Conservation (phyloP, 768 basidiomycete genomes). For the Coprinopsis sp. region DNA sequence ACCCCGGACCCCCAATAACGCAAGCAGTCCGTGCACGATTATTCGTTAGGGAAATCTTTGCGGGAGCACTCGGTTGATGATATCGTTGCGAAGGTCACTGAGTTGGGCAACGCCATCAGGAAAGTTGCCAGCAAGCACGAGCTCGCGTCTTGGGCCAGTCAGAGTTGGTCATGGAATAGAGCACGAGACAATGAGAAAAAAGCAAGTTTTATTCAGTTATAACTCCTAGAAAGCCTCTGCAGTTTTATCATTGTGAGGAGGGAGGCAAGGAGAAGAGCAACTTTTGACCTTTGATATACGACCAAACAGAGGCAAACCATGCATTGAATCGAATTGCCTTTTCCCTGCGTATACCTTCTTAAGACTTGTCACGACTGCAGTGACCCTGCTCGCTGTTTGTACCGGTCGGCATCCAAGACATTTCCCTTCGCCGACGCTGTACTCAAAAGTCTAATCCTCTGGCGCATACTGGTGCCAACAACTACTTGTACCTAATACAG, state of each 20-base stretch:
- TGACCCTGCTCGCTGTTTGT: neutral
- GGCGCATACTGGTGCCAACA: neutral
- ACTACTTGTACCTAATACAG: too few relatives aligned
- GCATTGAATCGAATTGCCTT: neutral
- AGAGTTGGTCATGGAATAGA: too few relatives aligned
- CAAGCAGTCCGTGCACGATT: too few relatives aligned
- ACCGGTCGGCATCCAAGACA: neutral
- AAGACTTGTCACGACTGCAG: slow-evolving; percentile 2
- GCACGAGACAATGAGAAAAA: neutral
- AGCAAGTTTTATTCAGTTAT: neutral
- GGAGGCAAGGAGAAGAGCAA: neutral
- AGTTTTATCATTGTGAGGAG: too few relatives aligned
- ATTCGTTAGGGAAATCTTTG: too few relatives aligned
- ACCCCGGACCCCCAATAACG: too few relatives aligned
- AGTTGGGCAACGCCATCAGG: too few relatives aligned
- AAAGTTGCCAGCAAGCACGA: too few relatives aligned
- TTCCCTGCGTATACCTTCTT: neutral
- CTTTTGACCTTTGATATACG: neutral
- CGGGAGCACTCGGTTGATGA: too few relatives aligned
- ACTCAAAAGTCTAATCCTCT: slow-evolving; percentile 8
- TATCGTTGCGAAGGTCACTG: too few relatives aligned
- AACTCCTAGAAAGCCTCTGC: too few relatives aligned
- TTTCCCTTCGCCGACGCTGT: neutral
- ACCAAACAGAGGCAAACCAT: neutral
- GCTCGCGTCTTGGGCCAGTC: too few relatives aligned